phyloP scores from a whole-genome alignment of 2,329 filamentous ascomycete genomes.

The Arachnopeziza araneosa region DNA sequence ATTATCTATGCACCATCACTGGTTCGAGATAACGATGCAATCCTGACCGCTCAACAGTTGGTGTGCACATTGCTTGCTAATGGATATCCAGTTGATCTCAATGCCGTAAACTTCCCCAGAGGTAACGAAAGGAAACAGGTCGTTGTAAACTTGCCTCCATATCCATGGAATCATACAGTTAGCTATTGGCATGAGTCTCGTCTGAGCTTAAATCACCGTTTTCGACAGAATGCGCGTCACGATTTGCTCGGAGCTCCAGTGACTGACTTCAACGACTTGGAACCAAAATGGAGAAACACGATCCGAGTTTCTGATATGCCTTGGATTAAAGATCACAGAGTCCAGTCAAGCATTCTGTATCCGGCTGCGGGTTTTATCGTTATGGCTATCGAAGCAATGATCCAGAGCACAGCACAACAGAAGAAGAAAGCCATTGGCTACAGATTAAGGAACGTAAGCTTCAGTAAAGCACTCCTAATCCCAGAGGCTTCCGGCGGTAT shows the following conservation, averaged over 20 bases:
- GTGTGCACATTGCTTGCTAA: slow-evolving; percentile 41
- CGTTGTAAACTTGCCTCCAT: slow-evolving; percentile 39
- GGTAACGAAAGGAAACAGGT: slow-evolving; percentile 34
- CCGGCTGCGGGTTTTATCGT: slow-evolving; percentile 32
- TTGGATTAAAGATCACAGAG: slow-evolving; percentile 40
- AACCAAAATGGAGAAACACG: slow-evolving; percentile 33
- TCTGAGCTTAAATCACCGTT: slow-evolving; percentile 32
- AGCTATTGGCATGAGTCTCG: slow-evolving; percentile 46
- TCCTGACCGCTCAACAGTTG: slow-evolving; percentile 39
- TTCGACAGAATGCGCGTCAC: slow-evolving; percentile 38
- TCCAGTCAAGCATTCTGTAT: slow-evolving; percentile 28
- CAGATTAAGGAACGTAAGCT: neutral
- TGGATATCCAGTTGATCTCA: slow-evolving; percentile 33
- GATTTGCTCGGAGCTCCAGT: slow-evolving; percentile 43
- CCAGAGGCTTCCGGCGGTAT: neutral
- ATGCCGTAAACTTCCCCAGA: slow-evolving; percentile 24
- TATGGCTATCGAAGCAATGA: slow-evolving; percentile 32
- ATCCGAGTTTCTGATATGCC: slow-evolving; percentile 33
- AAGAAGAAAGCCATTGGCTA: neutral
- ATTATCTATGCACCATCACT: slow-evolving; percentile 36
- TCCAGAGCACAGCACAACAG: neutral
- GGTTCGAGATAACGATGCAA: slow-evolving; percentile 45
- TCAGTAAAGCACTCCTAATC: neutral
- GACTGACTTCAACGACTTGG: slow-evolving; percentile 24
- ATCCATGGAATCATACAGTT: slow-evolving; percentile 49